Conservation (phyloP, 2,329 filamentous ascomycete genomes). For the Dendrostoma leiphaemia region DNA sequence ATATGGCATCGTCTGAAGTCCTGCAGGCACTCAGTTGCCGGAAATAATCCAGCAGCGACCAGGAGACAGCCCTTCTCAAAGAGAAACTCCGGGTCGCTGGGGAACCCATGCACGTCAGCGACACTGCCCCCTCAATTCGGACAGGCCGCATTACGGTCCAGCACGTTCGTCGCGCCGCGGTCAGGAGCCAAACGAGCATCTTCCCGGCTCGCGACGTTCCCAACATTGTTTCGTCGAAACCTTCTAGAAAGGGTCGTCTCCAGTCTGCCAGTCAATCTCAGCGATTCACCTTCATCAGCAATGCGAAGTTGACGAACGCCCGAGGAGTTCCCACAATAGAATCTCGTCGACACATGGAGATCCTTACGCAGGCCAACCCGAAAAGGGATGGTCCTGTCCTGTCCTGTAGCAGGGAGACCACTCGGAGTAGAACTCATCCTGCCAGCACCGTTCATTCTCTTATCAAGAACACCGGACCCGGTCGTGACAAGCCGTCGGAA, state of each 20-base stretch:
- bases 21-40: not conserved
- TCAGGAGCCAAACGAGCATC: slow-evolving; percentile 10
- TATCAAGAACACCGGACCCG: not conserved
- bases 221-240: not conserved
- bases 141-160: not conserved
- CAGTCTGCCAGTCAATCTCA: too few species aligned
- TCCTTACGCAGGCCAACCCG: too few species aligned
- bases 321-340: not conserved
- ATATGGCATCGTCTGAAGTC: not conserved
- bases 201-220: slow-evolving; percentile 4
- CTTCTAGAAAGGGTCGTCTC: not conserved
- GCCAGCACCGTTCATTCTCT: not conserved
- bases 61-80: not conserved
- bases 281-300: too few species aligned
- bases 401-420: too few species aligned
- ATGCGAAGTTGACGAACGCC: not conserved
- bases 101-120: not conserved
- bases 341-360: not conserved
- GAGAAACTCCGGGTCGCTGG: not conserved
- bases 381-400: not conserved
- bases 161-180: not conserved
- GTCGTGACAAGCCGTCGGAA: not conserved
- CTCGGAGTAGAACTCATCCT: too few species aligned
- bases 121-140: not conserved
- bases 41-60: not conserved